Percentiles rank a stretch among this genome's conserved stretches.
phyloP scores from a whole-genome alignment of 2,329 filamentous ascomycete species.

The Pseudogymnoascus destructans region DNA sequence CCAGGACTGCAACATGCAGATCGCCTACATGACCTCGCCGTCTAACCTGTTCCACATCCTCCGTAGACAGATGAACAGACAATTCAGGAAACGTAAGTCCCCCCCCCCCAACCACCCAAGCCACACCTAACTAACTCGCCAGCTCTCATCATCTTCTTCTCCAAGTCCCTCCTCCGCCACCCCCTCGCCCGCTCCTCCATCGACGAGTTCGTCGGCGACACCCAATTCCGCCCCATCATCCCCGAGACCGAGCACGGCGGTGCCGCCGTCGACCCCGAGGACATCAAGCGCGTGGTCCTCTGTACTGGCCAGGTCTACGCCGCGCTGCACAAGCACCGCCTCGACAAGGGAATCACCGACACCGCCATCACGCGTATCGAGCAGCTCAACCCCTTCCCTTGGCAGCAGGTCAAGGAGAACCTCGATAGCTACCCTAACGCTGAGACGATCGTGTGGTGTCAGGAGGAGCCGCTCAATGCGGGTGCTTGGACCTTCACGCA shows the following conservation, averaged over 20 bases:
- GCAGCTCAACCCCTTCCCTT: slow-evolving; percentile 98
- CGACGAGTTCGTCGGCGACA: slow-evolving; percentile 81
- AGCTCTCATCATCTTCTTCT: slow-evolving; percentile 97
- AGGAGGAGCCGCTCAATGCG: slow-evolving; percentile 96
- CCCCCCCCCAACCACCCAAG: slow-evolving; percentile 3
- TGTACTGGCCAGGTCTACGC: slow-evolving; percentile 93
- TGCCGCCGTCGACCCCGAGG: slow-evolving; percentile 62
- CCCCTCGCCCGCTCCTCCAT: slow-evolving; percentile 79
- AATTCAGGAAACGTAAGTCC: slow-evolving; percentile 93
- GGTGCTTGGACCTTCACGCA: slow-evolving; percentile 97
- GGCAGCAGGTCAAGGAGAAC: slow-evolving; percentile 93
- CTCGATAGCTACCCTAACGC: slow-evolving; percentile 94
- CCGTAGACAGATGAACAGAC: slow-evolving; percentile 93
- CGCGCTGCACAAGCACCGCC: slow-evolving; percentile 80
- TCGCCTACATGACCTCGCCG: slow-evolving; percentile 93
- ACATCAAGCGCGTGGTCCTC: slow-evolving; percentile 88
- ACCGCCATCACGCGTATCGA: slow-evolving; percentile 91
- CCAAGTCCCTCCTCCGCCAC: slow-evolving; percentile 89
- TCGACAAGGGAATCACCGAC: slow-evolving; percentile 73
- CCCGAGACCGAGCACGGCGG: slow-evolving; percentile 74
- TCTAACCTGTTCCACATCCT: slow-evolving; percentile 94
- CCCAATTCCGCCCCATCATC: slow-evolving; percentile 95
- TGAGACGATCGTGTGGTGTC: slow-evolving; percentile 91
- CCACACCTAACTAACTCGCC: slow-evolving; percentile 16
- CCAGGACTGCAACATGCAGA: slow-evolving; percentile 99